A percentile compares a stretch with the other conserved stretches of the same genome.
Conservation (phyloP, 2,329 filamentous ascomycete species). For the Botrytis cinerea region DNA sequence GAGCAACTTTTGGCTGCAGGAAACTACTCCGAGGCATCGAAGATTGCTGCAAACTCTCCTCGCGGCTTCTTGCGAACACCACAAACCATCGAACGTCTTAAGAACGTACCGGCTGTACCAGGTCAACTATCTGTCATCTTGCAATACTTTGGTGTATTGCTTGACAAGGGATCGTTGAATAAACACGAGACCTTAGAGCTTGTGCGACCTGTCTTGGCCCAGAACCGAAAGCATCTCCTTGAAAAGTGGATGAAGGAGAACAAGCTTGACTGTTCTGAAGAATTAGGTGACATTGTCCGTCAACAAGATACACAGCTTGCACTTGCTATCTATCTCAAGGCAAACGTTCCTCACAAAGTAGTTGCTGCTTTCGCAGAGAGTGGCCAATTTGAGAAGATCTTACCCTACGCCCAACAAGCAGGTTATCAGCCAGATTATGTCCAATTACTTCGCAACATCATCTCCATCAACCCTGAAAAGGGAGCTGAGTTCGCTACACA, state of each 20-base stretch:
- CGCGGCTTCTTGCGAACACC: conserved; percentile 91
- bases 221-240: conserved; percentile 91
- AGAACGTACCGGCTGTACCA: conserved; percentile 75
- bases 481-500: conserved; percentile 92
- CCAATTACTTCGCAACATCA: conserved; percentile 77
- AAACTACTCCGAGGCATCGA: conserved; percentile 85
- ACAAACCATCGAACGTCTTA: conserved; percentile 95
- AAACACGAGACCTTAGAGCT: conserved; percentile 92
- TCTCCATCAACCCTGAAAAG: conserved; percentile 89
- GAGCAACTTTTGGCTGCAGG: conserved; percentile 80
- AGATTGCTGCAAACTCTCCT: conserved; percentile 94
- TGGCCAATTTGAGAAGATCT: conserved; percentile 94
- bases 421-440: conserved; percentile 97
- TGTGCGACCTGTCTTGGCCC: conserved; percentile 85
- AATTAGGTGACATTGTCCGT: conserved; percentile 91
- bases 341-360: conserved; percentile 89
- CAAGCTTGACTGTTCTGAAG: conserved; percentile 94
- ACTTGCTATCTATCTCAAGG: conserved; percentile 84
- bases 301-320: conserved; percentile 87
- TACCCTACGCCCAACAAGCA: conserved; percentile 81
- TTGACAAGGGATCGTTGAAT: conserved; percentile 94
- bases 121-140: conserved; percentile 92
- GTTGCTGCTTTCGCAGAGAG: conserved; percentile 94
- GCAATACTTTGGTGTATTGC: conserved; percentile 95
- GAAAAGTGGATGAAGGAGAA: conserved; percentile 98